These are phyloP conservation scores for Lenwebbia sp. DNA, from an alignment of 345 rosid species.

Conservation along the genomic window DNA sequence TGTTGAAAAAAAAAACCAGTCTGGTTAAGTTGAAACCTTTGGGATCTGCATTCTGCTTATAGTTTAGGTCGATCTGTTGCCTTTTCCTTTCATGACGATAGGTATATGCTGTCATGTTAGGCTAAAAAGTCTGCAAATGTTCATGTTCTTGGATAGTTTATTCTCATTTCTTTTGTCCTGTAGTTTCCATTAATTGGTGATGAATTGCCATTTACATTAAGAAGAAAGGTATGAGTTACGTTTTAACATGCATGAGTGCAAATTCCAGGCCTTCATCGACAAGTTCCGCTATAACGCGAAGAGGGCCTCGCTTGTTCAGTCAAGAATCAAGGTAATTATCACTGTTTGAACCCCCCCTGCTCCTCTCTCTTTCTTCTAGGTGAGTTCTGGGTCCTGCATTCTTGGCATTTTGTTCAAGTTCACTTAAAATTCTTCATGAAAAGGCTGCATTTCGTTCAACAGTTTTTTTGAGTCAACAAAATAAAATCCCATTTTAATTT, in stretches of 20 bases:
- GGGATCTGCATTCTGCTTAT: not conserved
- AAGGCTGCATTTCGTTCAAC: not conserved
- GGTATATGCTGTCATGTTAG: not conserved
- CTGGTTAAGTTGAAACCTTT: not conserved
- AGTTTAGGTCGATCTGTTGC: not conserved
- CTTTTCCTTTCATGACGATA: not conserved
- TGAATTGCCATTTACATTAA: not conserved
- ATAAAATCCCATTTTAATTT: not conserved
- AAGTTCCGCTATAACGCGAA: constrained; percentile 98
- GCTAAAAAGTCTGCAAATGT: not conserved
- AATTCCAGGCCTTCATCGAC: constrained; percentile 82
- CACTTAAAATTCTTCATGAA: not conserved
- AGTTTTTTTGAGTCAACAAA: not conserved
- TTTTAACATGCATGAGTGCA: not conserved
- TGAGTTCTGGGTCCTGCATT: not conserved
- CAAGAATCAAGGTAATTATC: constrained; percentile 83
- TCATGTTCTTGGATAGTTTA: not conserved
- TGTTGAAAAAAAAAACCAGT: not conserved
- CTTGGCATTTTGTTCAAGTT: not conserved
- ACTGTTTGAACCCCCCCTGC: not conserved
- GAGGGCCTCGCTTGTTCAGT: constrained; percentile 99
- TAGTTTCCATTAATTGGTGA: not conserved
- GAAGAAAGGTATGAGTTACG: not conserved
- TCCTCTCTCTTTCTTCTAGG: not conserved
- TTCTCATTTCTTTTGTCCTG: not conserved